Conservation (phyloP, 2,329 filamentous ascomycete genomes). For the Orbilia brochopaga region DNA sequence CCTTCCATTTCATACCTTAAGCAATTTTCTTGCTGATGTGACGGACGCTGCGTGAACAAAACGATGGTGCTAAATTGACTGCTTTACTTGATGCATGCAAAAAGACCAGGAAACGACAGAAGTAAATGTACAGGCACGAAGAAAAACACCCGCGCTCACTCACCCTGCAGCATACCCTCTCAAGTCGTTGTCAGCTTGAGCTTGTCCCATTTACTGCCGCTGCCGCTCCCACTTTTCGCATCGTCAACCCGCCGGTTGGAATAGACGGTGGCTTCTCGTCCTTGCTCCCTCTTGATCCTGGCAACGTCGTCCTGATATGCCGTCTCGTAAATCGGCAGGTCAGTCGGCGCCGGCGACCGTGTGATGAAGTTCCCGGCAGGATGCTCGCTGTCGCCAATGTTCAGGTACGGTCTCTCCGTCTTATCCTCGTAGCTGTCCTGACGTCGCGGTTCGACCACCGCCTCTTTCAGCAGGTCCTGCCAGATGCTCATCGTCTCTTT, state of each 20-base stretch:
- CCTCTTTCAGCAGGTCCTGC: slow-evolving; percentile 75
- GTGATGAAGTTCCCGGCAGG: slow-evolving; percentile 66
- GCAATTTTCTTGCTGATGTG: background rate
- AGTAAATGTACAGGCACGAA: background rate
- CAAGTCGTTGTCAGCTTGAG: slow-evolving; percentile 18
- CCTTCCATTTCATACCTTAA: background rate
- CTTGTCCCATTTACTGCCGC: slow-evolving; percentile 34
- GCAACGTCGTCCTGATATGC: slow-evolving; percentile 84
- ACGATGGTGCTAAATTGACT: background rate
- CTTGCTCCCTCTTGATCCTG: slow-evolving; percentile 67
- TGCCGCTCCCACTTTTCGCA: slow-evolving; percentile 9
- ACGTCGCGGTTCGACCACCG: slow-evolving; percentile 56
- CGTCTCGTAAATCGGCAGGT: slow-evolving; percentile 85
- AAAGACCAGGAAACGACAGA: background rate
- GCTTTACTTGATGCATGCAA: background rate
- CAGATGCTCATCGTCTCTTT: slow-evolving; percentile 65
- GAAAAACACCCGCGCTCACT: background rate
- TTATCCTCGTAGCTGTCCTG: slow-evolving; percentile 54
- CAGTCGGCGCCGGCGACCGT: slow-evolving; percentile 82
- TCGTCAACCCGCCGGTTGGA: slow-evolving; percentile 47
- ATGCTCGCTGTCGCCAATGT: slow-evolving; percentile 57
- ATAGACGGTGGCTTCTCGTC: slow-evolving; percentile 66
- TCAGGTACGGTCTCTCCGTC: slow-evolving; percentile 53
- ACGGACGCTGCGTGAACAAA: background rate
- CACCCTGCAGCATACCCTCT: background rate